These are phyloP conservation scores for Crotalaria pallida DNA, from an alignment of 306 rosid genomes.

Conservation along the genomic window DNA sequence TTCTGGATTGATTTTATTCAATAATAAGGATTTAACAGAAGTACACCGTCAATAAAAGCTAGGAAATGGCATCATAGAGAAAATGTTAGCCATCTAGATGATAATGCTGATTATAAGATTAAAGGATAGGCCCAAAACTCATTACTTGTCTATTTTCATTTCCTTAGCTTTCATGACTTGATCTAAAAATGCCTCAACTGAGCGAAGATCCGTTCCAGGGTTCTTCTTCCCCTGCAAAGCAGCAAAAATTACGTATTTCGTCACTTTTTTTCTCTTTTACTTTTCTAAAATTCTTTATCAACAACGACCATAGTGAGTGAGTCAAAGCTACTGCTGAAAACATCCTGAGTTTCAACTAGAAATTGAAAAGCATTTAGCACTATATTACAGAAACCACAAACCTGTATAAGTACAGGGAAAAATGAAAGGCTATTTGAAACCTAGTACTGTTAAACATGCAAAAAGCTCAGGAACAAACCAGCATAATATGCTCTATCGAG, in stretches of 20 bases:
- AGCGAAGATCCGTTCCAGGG: slow-evolving; percentile 56
- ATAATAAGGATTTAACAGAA: not conserved
- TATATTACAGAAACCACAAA: not conserved
- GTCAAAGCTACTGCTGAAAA: not conserved
- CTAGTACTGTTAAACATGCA: not conserved
- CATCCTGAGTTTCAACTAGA: not conserved
- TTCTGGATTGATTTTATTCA: not conserved
- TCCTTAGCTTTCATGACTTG: slow-evolving; percentile 75
- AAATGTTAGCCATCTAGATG: slow-evolving; percentile 15
- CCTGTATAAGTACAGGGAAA: not conserved
- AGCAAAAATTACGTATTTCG: slow-evolving; percentile 12
- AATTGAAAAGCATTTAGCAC: not conserved
- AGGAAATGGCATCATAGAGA: slow-evolving; percentile 2
- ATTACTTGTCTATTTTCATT: slow-evolving; percentile 89
- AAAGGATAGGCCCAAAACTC: not conserved
- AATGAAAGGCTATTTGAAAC: not conserved
- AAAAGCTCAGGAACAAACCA: not conserved
- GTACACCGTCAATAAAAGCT: not conserved
- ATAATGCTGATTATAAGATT: not conserved
- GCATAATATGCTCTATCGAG: not conserved
- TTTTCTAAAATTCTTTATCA: not conserved
- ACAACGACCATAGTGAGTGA: too few relatives aligned
- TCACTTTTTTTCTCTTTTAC: not conserved
- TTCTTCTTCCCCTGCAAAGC: slow-evolving; percentile 83
- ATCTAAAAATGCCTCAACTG: slow-evolving; percentile 63